Evolutionary conservation across 2,329 filamentous ascomycete genomes (phyloP), one percentile per base, ranked within the genome.

Genomic region (Aspergillus tamarii): DNA sequence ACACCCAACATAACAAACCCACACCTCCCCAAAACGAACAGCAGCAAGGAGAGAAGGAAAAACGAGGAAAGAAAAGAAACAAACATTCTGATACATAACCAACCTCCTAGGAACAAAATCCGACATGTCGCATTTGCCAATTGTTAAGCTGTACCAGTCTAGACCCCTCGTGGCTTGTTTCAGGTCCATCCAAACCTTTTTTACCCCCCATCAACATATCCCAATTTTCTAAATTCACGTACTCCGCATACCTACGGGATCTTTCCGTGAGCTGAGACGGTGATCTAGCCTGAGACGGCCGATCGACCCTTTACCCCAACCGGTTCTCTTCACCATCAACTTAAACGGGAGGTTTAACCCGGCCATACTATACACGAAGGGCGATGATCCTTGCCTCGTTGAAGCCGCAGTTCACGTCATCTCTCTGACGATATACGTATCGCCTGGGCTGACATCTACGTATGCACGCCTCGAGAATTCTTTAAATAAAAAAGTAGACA

Each of bases 91-190:
- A 50, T 28, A 50, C 46, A 41, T 19, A n/a, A 41, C 19, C 11
- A n/a, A 41, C 19, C 11, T 48, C 26, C 23, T 4, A 30, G 26
- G 26, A 28, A n/a, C 46, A 30, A 50, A 26, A 50, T 30, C 26
- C 23, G 46, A 30, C 46, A 50, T 50, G 46, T 30, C 46, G 26
- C 46, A 50, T 30, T 16, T 48, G 12, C 45, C 21, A 48, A 48
- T 26, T 48, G 21, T 12, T 14, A 50, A 50, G 12, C 46, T 50
- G 16, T 11, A 16, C 46, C 46, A 28, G 26, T 50, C 46, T 50
- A 50, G 46, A 50, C 46, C 39, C 46, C 54, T 53, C 41, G 48
- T 59, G 57, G 57, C 45, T 41, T 59, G 57, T 59, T 59, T 59
- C 57, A 59, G 26, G 45, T 32, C 56, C 21, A 16, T 41, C 39